These are phyloP conservation scores for Pulveroboletus sp. DNA, from an alignment of 768 basidiomycete genomes.

Conservation along the genomic window DNA sequence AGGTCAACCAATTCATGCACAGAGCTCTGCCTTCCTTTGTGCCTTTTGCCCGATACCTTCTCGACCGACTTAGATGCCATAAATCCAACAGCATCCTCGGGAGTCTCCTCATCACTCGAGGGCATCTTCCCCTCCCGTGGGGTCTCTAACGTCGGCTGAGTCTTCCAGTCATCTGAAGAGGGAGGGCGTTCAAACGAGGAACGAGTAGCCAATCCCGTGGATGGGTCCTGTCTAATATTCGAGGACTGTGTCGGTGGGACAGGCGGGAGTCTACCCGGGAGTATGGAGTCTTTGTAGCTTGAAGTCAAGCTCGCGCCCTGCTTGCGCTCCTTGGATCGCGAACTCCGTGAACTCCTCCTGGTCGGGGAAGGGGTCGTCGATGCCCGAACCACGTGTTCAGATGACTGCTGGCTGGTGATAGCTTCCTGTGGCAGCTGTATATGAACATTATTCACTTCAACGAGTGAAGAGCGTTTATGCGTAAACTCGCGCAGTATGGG, in stretches of 20 bases:
- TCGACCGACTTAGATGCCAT: constrained; percentile 17
- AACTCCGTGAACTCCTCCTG: constrained; percentile 20
- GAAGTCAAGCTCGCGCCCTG: constrained; percentile 6
- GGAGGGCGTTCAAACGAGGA: constrained; percentile 21
- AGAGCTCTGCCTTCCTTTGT: constrained; percentile 64
- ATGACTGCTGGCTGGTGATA: constrained; percentile 23
- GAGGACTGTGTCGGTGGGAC: constrained; percentile 2
- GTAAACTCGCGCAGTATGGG: constrained; percentile 65
- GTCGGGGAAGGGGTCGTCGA: constrained; percentile 19
- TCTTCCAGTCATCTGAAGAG: constrained; percentile 47
- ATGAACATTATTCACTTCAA: constrained; percentile 41
- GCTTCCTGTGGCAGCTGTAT: constrained; percentile 32
- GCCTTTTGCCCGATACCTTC: constrained; percentile 27
- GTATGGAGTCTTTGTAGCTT: constrained; percentile 7
- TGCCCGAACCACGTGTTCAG: not conserved
- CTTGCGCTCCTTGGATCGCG: constrained; percentile 35
- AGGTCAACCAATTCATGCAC: constrained; percentile 80
- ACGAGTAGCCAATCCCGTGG: constrained; percentile 5
- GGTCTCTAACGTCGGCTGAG: constrained; percentile 28
- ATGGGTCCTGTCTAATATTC: constrained; percentile 9
- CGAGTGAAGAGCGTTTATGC: constrained; percentile 65
- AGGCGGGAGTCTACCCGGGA: constrained; percentile 3
- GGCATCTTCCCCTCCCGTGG: constrained; percentile 32
- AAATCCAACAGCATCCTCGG: constrained; percentile 42
- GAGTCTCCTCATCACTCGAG: constrained; percentile 55